Base-by-base conservation (phyloP, 352 stramenopile genomes). In the Globisporangium viniferum region DNA sequence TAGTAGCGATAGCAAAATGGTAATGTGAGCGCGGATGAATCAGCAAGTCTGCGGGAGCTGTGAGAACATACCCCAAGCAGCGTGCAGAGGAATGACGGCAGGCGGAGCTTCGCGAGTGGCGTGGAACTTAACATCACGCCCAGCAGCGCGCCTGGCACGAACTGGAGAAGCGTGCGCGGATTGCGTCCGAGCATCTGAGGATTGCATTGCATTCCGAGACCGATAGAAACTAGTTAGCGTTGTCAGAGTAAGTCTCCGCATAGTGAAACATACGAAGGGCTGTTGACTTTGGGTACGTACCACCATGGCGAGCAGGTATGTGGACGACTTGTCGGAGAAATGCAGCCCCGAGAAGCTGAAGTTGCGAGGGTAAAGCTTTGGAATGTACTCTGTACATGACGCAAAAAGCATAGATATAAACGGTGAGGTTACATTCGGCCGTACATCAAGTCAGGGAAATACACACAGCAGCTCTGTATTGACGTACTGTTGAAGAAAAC, bases 291-390 rank as follows among this genome's bases (percentile, higher is more conserved):
- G 44, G 51, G 24, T 8, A 66, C 82, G 54, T 77, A 95, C 86
- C 83, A 94, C 74, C 8, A 88, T 60, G 24, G 92, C 71, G 48
- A 96, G 73, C 62, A 92, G 56, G 62, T 93, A 93, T 7, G 82
- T 91, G 49, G 69, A 86, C 29, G 85, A 91, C 39, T 96, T 96
- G 67, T 96, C 88, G 29, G 88, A 94, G 46, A 96, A 92, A 66
- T 92, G 73, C 48, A 96, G 61, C 0, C 86, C 81, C 54, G 82
- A 73, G n/a, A 90, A 68, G 59, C 77, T 87, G 56, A 86, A 79
- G 24, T 75, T 78, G 24, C 82, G 80, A 10, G 86, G 86, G 53
- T 90, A 77, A 57, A 96, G 70, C 61, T 90, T 87, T 1, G 88
- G 88, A 49, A 96, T 76, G 76, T 81, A 93, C 61, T 84, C 88